These are phyloP conservation scores for Collariella sp. DNA, from an alignment of 495 filamentous ascomycete species.

Conservation along the genomic window DNA sequence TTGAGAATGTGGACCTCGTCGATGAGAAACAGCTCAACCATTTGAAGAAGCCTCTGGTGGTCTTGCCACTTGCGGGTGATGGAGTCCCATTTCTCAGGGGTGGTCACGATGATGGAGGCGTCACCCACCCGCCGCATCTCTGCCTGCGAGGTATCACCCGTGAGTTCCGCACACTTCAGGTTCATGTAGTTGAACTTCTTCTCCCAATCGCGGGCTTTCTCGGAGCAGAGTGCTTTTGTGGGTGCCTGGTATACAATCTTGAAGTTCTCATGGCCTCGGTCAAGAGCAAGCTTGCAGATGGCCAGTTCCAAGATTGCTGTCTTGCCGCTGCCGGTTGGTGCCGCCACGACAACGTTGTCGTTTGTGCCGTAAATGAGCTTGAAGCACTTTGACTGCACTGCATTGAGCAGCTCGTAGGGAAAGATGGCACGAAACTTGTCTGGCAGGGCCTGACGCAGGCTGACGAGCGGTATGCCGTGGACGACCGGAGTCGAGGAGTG, in stretches of 20 bases:
- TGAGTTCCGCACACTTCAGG: slow-evolving; percentile 75
- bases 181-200: slow-evolving; percentile 70
- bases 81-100: slow-evolving; percentile 98
- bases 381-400: slow-evolving; percentile 86
- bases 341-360: slow-evolving; percentile 81
- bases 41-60: slow-evolving; percentile 69
- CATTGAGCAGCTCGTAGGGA: slow-evolving; percentile 77
- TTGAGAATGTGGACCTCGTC: slow-evolving; percentile 96
- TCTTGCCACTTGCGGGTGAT: slow-evolving; percentile 95
- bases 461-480: slow-evolving; percentile 64
- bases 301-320: slow-evolving; percentile 87
- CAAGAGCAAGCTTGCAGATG: slow-evolving; percentile 68
- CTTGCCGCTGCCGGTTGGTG: slow-evolving; percentile 92
- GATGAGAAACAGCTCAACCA: slow-evolving; percentile 87
- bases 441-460: slow-evolving; percentile 58
- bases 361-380: slow-evolving; percentile 57
- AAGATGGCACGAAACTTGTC: slow-evolving; percentile 73
- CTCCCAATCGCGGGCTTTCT: slow-evolving; percentile 75
- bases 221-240: slow-evolving; percentile 85
- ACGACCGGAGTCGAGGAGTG: slow-evolving; percentile 27
- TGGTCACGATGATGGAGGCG: slow-evolving; percentile 90
- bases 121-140: slow-evolving; percentile 67
- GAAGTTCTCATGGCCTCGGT: slow-evolving; percentile 56
- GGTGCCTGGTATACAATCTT: slow-evolving; percentile 96
- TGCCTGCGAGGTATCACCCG: slow-evolving; percentile 75